Conservation (phyloP, 1,284 basidiomycete species). For the Exobasidium rhododendri region DNA sequence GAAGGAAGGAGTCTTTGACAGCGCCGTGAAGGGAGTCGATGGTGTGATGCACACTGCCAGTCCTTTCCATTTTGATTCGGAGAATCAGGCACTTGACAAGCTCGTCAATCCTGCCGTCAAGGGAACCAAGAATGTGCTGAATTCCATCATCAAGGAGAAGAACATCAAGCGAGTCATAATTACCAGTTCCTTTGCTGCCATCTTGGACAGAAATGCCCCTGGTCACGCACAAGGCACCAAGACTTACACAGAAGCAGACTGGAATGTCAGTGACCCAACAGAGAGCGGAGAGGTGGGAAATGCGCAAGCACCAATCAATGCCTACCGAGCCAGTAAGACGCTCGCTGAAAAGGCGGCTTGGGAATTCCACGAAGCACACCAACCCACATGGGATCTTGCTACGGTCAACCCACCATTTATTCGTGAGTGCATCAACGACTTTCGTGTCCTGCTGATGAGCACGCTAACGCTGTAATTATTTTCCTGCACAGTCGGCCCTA, state of each 20-base stretch:
- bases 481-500: conserved; percentile 54
- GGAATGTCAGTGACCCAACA: conserved; percentile 65
- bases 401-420: conserved; percentile 40
- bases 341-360: conserved; percentile 64
- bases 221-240: neutral
- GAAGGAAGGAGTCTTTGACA: conserved; percentile 67
- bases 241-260: conserved; percentile 60
- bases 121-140: conserved; percentile 64
- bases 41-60: conserved; percentile 65
- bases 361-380: conserved; percentile 45
- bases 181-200: conserved; percentile 64
- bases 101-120: conserved; percentile 65
- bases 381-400: conserved; percentile 31
- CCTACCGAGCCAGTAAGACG: conserved; percentile 62
- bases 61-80: conserved; percentile 57
- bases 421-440: too few species aligned
- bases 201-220: conserved; percentile 55
- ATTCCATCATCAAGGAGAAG: conserved; percentile 62
- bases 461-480: neutral
- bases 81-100: conserved; percentile 32
- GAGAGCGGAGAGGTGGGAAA: conserved; percentile 46
- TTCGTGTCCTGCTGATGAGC: neutral
- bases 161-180: conserved; percentile 64
- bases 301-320: conserved; percentile 56
- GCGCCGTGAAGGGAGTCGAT: conserved; percentile 67